These are phyloP conservation scores for Boletus semigastroideus DNA, from an alignment of 1,284 basidiomycete genomes.

Conservation along the genomic window DNA sequence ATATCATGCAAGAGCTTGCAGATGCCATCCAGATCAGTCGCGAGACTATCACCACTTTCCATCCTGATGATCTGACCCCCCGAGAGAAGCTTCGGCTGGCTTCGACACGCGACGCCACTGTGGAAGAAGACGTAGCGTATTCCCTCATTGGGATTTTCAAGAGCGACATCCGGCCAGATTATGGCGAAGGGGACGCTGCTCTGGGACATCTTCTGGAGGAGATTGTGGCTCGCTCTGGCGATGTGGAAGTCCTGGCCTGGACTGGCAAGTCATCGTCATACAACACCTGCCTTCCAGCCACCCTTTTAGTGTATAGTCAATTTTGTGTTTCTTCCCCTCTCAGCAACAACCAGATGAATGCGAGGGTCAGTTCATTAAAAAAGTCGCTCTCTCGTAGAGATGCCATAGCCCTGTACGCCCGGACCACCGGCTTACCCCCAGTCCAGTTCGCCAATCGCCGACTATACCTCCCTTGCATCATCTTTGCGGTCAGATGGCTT, in stretches of 20 bases:
- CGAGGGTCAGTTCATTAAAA: not conserved
- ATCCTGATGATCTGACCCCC: conserved; percentile 3
- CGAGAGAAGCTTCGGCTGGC: conserved; percentile 14
- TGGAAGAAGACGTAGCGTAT: conserved; percentile 17
- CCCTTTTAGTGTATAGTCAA: conserved; percentile 8
- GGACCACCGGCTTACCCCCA: not conserved
- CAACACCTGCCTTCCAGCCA: conserved; percentile 12
- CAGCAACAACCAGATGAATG: not conserved
- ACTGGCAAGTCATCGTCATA: conserved; percentile 14
- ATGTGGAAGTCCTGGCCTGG: conserved; percentile 19
- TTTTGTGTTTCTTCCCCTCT: not conserved
- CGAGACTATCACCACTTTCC: not conserved
- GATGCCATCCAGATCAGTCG: not conserved
- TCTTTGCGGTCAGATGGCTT: not conserved
- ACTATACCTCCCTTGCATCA: not conserved
- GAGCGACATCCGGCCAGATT: conserved; percentile 16
- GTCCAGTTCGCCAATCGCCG: not conserved
- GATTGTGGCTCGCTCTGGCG: conserved; percentile 14
- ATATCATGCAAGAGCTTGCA: conserved; percentile 13
- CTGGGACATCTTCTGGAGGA: conserved; percentile 19
- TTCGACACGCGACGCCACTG: conserved; percentile 5
- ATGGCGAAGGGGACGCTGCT: conserved; percentile 14
- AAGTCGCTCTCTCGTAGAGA: not conserved
- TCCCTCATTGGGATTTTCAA: conserved; percentile 18
- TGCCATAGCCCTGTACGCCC: not conserved